Base-by-base conservation (phyloP, 441 rosid genomes). In the Populus hybrid region DNA sequence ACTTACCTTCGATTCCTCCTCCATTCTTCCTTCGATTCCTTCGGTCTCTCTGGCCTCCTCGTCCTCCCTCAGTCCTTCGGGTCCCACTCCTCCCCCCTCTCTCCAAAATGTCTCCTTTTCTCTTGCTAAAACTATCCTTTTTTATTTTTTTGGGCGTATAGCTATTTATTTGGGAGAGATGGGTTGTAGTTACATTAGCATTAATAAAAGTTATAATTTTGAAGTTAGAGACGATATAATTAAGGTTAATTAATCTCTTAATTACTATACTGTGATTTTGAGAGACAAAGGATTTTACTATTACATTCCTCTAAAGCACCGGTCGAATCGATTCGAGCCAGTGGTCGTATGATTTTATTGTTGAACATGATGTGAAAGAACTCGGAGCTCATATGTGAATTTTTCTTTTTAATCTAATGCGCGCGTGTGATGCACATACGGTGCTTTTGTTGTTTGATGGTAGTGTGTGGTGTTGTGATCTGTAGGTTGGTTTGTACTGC, bases 321-420 rank as follows among this genome's bases (percentile, higher is more conserved):
- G 3, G 98, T 96, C 34, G 98, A 94, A 84, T 84, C 98, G 0
- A 90, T 96, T 69, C 90, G 98, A 35, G 92, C 97, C 0, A 94
- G 92, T 8, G 98, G 97, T 21, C 98, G 95, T 34, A 96, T 73
- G 99, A 96, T 85, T 96, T 96, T 85, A 91, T 96, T 16, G 98
- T 96, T 8, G 99, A 96, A 69, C 98, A 96, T 78, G 98, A 96
- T 82, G 98, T 94, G 5, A 96, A 96, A 92, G 99, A 94, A 87
- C 98, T 96, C 16, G 98, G 99, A 66, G 94, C 99, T 87, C 99
- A 96, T 85, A 96, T 97, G 98, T 96, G 65, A 34, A 84, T 80
- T 11, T 34, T 21, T 11, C 6, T 38, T 57, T 24, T 26, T 35
- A 40, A 9, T 10, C 3, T 8, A 10, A 40, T 40, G 46, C 46